Percentiles rank a stretch among this genome's conserved stretches.
Evolutionary conservation across 2,329 filamentous ascomycete genomes (phyloP).

Genomic region (Fusarium buharicum): DNA sequence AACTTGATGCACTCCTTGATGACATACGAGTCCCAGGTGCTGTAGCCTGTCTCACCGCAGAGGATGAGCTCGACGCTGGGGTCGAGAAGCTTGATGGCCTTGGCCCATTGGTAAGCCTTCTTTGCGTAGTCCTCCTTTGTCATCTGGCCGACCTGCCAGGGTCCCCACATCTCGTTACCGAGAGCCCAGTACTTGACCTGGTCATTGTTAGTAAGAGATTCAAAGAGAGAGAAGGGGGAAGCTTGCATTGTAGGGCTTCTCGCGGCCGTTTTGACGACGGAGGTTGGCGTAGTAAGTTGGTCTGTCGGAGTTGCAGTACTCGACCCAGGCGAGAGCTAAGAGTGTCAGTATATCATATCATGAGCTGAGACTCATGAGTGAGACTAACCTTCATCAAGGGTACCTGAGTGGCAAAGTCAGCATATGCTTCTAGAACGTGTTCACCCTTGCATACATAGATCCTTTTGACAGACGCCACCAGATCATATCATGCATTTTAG

Average conservation of each 20-base stretch:
- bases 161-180: slow-evolving; percentile 78
- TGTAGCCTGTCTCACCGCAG: slow-evolving; percentile 76
- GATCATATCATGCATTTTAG: not conserved
- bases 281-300: slow-evolving; percentile 86
- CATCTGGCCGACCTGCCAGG: slow-evolving; percentile 74
- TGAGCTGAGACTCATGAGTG: not conserved
- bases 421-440: not conserved
- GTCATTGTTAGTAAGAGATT: not conserved
- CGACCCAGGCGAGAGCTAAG: slow-evolving; percentile 75
- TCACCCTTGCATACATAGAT: not conserved
- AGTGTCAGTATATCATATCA: not conserved
- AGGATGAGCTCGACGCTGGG: slow-evolving; percentile 76
- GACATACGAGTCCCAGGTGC: slow-evolving; percentile 78
- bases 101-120: slow-evolving; percentile 76
- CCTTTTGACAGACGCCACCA: not conserved
- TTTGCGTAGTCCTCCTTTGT: slow-evolving; percentile 76
- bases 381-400: slow-evolving; percentile 51
- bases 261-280: slow-evolving; percentile 77
- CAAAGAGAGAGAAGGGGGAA: accelerated
- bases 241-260: slow-evolving; percentile 74
- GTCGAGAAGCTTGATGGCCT: slow-evolving; percentile 76
- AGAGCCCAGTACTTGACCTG: slow-evolving; percentile 85
- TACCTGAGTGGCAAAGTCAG: slow-evolving; percentile 46
- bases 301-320: slow-evolving; percentile 84
- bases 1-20: slow-evolving; percentile 72